Evolutionary conservation across 345 rosid species (phyloP).

Genomic region (Cardamine resedifolia): DNA sequence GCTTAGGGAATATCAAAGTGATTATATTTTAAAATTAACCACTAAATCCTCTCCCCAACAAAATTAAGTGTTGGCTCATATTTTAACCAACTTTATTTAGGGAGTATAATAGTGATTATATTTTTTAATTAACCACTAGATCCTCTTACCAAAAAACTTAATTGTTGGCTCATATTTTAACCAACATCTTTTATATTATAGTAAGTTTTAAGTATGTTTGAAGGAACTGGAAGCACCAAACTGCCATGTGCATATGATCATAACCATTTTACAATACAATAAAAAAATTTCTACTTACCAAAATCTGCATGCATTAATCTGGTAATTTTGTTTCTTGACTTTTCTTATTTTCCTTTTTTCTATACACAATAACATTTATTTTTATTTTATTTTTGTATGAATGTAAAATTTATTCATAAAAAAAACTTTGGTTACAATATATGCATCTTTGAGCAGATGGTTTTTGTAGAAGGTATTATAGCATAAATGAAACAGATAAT

Average conservation of each 20-base stretch:
- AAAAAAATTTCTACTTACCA: not conserved
- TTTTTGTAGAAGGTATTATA: too few species aligned
- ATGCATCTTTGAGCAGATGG: too few species aligned
- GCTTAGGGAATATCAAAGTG: conserved; percentile 34
- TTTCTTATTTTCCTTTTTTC: conserved; percentile 20
- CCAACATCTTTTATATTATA: conserved; percentile 8
- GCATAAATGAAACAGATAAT: too few species aligned
- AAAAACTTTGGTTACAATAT: too few species aligned
- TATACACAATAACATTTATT: conserved; percentile 15
- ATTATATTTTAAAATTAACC: conserved; percentile 17
- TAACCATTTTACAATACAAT: conserved; percentile 2
- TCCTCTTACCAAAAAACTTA: conserved; percentile 11
- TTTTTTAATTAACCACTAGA: conserved; percentile 24
- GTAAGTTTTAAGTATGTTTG: conserved; percentile 14
- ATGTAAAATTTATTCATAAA: too few species aligned
- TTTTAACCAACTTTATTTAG: conserved; percentile 9
- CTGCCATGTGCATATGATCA: conserved; percentile 36
- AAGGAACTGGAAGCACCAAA: conserved; percentile 23
- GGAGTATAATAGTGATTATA: conserved; percentile 22
- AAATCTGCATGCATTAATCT: conserved; percentile 19
- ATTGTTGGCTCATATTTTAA: conserved; percentile 34
- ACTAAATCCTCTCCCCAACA: conserved; percentile 17
- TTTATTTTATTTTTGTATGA: too few species aligned
- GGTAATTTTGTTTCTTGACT: conserved; percentile 11
- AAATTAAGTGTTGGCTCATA: conserved; percentile 28